These are phyloP conservation scores for Phalaenopsis equestris DNA, from an alignment of 106 monocot species.

Conservation along the genomic window DNA sequence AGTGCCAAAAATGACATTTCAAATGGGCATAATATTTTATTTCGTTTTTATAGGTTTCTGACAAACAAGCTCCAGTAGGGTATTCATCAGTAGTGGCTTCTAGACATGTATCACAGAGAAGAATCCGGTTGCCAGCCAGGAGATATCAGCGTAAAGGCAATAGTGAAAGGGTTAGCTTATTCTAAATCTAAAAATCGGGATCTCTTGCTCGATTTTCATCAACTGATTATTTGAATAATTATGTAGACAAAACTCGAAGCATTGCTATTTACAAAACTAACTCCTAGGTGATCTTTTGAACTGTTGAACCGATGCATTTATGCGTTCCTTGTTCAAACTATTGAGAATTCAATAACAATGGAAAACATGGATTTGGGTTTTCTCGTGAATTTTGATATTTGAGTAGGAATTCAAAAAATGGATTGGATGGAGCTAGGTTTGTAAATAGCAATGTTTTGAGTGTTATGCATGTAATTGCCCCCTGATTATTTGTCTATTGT, in stretches of 20 bases:
- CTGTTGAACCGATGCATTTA: no score
- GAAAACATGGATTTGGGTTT: no score
- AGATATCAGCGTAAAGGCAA: conserved; percentile 77
- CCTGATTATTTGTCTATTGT: background rate
- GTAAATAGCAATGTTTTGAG: no score
- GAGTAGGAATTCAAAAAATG: no score
- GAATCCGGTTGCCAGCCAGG: conserved; percentile 60
- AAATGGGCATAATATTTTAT: background rate
- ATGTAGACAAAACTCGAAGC: no score
- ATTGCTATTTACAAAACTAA: no score
- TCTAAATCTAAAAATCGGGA: background rate
- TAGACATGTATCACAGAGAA: conserved; percentile 83
- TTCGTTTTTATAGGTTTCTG: conserved; percentile 45
- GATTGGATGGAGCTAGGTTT: no score
- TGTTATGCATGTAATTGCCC: no score
- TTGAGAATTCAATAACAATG: no score
- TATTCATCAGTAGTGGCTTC: conserved; percentile 63
- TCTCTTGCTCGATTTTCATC: background rate
- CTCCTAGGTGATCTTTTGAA: no score
- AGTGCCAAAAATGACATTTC: background rate
- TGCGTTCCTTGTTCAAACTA: no score
- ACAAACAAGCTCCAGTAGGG: conserved; percentile 59
- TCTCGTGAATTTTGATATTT: no score
- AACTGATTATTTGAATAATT: background rate
- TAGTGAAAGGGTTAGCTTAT: conserved; percentile 48